Evolutionary conservation across 108 stramenopile species (phyloP), one percentile per base, ranked within the genome.

Genomic region (Cyclotella kingstonii): DNA sequence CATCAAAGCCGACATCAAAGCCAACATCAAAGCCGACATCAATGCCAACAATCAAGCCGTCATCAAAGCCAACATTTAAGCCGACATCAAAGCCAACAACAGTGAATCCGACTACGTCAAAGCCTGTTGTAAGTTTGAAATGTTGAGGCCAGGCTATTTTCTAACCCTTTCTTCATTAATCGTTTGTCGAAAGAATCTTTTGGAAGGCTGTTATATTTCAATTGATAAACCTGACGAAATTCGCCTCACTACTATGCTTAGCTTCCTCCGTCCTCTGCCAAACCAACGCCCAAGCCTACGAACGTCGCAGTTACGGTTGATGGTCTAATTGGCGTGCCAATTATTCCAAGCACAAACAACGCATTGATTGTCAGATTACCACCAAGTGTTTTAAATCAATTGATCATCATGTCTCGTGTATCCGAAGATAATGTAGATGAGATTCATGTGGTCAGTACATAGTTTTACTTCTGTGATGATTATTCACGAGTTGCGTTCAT

Each of bases 321-420:
- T 19, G 63, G 50, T 7, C 17, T 18, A 40, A 41, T 64, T 41
- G 63, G 35, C 41, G 39, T 28, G n/a, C 63, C 36, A 11, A 52
- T 64, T 28, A 28, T 40, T 64, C 50, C 63, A 29, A 6, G 8
- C 14, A 2, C 50, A 14, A 30, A 9, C 27, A 14, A 31, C 25
- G 0, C 39, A 0, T 9, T 52, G 12, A 40, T 39, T 27, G 63
- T 64, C 14, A 2, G 17, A 12, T 19, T 64, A 39, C 63, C 63
- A 15, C 39, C 35, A 40, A 64, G 63, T 41, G 21, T 14, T 2
- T 9, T 30, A 12, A 40, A 26, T 8, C 26, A 19, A 26, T 28
- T 64, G 10, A 29, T 64, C 2, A 64, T 41, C 23, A 19, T 64
- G 22, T 64, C 63, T 42, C 22, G 21, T 43, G 63, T 64, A 40